phyloP scores from a whole-genome alignment of 2,329 filamentous ascomycete genomes.

The Penicillium hordei region DNA sequence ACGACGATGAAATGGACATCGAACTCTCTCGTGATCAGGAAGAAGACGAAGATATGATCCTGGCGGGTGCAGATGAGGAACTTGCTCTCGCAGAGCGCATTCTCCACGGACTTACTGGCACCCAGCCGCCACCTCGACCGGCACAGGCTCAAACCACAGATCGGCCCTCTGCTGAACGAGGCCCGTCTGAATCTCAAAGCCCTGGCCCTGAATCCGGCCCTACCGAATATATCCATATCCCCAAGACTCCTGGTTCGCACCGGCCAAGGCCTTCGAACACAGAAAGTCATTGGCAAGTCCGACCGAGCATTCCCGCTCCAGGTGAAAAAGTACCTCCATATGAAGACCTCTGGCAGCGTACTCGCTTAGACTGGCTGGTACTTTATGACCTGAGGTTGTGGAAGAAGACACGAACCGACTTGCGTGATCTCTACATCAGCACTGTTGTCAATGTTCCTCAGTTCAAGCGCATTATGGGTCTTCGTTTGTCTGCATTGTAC shows the following conservation, averaged over 20 bases:
- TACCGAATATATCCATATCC: slow-evolving; percentile 60
- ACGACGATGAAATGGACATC: slow-evolving; percentile 42
- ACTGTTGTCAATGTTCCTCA: slow-evolving; percentile 93
- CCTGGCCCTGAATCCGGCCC: slow-evolving; percentile 21
- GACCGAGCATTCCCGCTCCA: slow-evolving; percentile 67
- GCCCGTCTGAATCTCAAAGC: slow-evolving; percentile 16
- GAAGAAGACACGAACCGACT: slow-evolving; percentile 89
- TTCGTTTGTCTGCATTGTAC: slow-evolving; percentile 93
- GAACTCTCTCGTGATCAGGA: slow-evolving; percentile 42
- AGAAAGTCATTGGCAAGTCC: slow-evolving; percentile 81
- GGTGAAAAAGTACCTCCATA: slow-evolving; percentile 65
- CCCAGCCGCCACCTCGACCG: slow-evolving; percentile 61
- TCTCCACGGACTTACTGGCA: slow-evolving; percentile 70
- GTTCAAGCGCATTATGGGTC: slow-evolving; percentile 89
- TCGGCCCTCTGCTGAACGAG: slow-evolving; percentile 15
- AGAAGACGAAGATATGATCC: slow-evolving; percentile 55
- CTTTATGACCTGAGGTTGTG: slow-evolving; percentile 93
- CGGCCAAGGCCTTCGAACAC: slow-evolving; percentile 49
- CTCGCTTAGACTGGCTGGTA: slow-evolving; percentile 90
- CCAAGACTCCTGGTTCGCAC: slow-evolving; percentile 67
- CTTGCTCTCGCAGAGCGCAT: slow-evolving; percentile 76
- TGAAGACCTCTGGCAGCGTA: slow-evolving; percentile 85
- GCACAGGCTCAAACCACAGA: slow-evolving; percentile 31
- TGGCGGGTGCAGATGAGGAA: slow-evolving; percentile 60
- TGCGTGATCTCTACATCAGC: slow-evolving; percentile 91